Conservation (phyloP, 164 flowering plant species). For the Dillenia turbinata region DNA sequence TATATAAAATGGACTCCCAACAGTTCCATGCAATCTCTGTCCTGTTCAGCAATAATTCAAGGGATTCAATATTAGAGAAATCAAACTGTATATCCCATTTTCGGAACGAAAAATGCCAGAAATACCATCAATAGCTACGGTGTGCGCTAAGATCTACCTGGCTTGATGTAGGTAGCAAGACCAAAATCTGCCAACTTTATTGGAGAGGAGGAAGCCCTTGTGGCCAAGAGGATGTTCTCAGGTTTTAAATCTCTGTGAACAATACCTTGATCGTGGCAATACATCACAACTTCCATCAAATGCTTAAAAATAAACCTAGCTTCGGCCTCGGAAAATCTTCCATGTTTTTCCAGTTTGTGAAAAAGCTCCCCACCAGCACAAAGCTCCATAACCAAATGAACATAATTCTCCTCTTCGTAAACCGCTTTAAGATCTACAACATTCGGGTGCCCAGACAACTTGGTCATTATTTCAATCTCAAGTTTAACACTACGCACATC, state of each 20-base stretch:
- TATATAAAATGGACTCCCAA: conserved; percentile 82
- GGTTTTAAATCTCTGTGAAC: conserved; percentile 69
- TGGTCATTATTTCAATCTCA: conserved; percentile 60
- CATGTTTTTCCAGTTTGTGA: conserved; percentile 41
- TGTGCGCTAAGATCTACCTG: conserved; percentile 34
- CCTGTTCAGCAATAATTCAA: conserved; percentile 33
- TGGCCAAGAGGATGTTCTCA: conserved; percentile 52
- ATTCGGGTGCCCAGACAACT: conserved; percentile 57
- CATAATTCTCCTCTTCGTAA: conserved; percentile 52
- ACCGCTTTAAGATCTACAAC: conserved; percentile 55
- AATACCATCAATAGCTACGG: too few relatives aligned
- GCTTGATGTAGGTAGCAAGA: conserved; percentile 64
- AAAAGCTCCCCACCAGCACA: conserved; percentile 73
- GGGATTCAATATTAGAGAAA: neutral
- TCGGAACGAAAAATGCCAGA: too few relatives aligned
- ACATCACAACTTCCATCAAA: conserved; percentile 45
- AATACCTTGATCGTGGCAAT: conserved; percentile 55
- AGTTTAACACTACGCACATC: conserved; percentile 46
- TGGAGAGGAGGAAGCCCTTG: conserved; percentile 37
- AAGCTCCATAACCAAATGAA: conserved; percentile 65
- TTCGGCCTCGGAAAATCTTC: conserved; percentile 35
- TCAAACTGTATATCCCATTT: too few relatives aligned
- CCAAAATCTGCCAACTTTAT: conserved; percentile 65
- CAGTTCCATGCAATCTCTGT: conserved; percentile 59
- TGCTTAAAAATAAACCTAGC: conserved; percentile 40